phyloP scores from a whole-genome alignment of 2,329 filamentous ascomycete genomes.

The Aspergillus sp. region DNA sequence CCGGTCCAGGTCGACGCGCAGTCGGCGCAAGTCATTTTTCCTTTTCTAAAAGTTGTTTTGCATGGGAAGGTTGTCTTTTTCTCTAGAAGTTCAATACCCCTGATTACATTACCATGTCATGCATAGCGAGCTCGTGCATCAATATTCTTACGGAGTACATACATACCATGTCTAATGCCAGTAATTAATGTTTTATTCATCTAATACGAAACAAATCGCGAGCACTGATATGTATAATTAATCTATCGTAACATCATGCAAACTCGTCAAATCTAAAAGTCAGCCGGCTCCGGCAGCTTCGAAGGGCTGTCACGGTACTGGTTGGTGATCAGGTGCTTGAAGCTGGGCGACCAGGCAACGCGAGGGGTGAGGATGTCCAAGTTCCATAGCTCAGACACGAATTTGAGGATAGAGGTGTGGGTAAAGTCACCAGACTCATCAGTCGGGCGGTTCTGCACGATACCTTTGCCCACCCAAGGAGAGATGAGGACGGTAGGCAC shows the following conservation, averaged over 20 bases:
- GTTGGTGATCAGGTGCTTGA: conserved; percentile 24
- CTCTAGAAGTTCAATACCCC: not conserved
- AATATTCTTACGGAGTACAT: no score
- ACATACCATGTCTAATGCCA: not conserved
- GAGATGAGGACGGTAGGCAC: conserved; percentile 41
- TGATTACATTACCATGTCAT: not conserved
- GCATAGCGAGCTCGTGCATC: not conserved
- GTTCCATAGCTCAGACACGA: conserved; percentile 39
- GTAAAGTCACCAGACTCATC: conserved; percentile 38
- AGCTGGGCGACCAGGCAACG: conserved; percentile 34
- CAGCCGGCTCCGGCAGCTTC: conserved; percentile 16
- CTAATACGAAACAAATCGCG: not conserved
- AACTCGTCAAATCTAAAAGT: conserved; percentile 12
- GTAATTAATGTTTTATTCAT: not conserved
- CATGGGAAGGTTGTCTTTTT: not conserved
- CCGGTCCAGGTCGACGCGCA: conserved; percentile 7
- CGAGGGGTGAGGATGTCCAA: conserved; percentile 34
- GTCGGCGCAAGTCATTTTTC: conserved; percentile 4
- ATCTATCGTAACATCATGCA: not conserved
- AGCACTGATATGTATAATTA: not conserved
- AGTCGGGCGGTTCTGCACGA: conserved; percentile 34
- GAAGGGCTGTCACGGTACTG: conserved; percentile 18
- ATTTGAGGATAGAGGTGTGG: conserved; percentile 40
- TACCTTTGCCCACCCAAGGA: conserved; percentile 38
- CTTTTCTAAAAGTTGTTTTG: not conserved